These are phyloP conservation scores for Alternaria sp. DNA, from an alignment of 2,329 filamentous ascomycete genomes.

Conservation along the genomic window DNA sequence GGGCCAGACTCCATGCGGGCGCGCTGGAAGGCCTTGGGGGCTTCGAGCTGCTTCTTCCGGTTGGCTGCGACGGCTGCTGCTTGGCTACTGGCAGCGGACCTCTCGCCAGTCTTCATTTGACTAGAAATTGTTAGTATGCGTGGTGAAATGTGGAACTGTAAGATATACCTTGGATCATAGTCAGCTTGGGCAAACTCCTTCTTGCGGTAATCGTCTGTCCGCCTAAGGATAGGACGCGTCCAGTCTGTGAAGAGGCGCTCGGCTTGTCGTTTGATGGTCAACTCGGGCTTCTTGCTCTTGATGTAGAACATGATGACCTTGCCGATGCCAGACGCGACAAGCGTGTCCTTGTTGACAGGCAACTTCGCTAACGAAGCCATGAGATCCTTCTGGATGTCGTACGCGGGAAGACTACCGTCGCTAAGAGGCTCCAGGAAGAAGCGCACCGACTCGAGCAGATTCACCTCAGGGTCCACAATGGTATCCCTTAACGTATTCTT, in stretches of 20 bases:
- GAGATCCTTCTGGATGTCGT: slow-evolving; percentile 95
- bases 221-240: slow-evolving; percentile 92
- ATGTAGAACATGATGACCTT: slow-evolving; percentile 98
- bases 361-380: slow-evolving; percentile 81
- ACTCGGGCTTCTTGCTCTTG: slow-evolving; percentile 88
- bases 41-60: slow-evolving; percentile 61
- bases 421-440: slow-evolving; percentile 97
- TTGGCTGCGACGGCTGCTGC: slow-evolving; percentile 42
- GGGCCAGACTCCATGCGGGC: slow-evolving; percentile 67
- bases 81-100: slow-evolving; percentile 43
- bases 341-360: slow-evolving; percentile 87
- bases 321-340: slow-evolving; percentile 91
- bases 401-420: slow-evolving; percentile 91
- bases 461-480: slow-evolving; percentile 91
- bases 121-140: slow-evolving; percentile 34
- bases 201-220: slow-evolving; percentile 94
- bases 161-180: slow-evolving; percentile 65
- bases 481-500: slow-evolving; percentile 85
- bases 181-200: slow-evolving; percentile 70
- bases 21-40: slow-evolving; percentile 63
- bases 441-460: slow-evolving; percentile 91
- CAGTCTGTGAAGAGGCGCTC: slow-evolving; percentile 93
- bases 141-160: slow-evolving; percentile 3
- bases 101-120: slow-evolving; percentile 15
- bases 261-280: slow-evolving; percentile 89